Evolutionary conservation across 2,329 filamentous ascomycete species (phyloP).

Genomic region (Penicillium sumatraense): DNA sequence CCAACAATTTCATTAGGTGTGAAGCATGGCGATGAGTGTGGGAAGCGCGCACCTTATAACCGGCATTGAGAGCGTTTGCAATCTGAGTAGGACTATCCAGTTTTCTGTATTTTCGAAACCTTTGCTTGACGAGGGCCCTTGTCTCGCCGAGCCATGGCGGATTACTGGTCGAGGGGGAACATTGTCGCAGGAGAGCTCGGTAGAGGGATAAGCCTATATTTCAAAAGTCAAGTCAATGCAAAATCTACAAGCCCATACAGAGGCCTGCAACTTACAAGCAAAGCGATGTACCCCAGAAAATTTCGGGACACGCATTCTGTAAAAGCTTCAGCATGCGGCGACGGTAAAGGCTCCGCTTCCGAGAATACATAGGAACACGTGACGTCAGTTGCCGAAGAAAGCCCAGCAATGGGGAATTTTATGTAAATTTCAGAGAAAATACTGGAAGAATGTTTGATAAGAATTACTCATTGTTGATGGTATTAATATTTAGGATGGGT

Average conservation of each 20-base stretch:
- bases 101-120: conserved; percentile 44
- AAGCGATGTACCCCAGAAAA: conserved; percentile 47
- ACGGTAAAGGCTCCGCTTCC: conserved; percentile 5
- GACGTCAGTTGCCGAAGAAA: background rate
- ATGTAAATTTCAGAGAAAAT: background rate
- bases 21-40: conserved; percentile 2
- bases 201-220: conserved; percentile 49
- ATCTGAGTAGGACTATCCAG: conserved; percentile 46
- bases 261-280: conserved; percentile 43
- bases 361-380: conserved; percentile 3
- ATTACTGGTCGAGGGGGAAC: conserved; percentile 33
- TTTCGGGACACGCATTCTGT: conserved; percentile 44
- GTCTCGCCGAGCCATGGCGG: conserved; percentile 28
- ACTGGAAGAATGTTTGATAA: background rate
- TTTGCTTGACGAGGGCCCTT: conserved; percentile 37
- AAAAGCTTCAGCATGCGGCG: conserved; percentile 1
- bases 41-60: conserved; percentile 42
- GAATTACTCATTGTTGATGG: background rate
- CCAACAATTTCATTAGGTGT: conserved; percentile 7
- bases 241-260: background rate
- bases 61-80: conserved; percentile 44
- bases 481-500: background rate
- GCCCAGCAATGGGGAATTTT: no score
- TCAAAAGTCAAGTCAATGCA: conserved; percentile 3
- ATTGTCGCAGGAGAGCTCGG: conserved; percentile 50